Evolutionary conservation across 345 rosid genomes (phyloP), one percentile per base, ranked within the genome.

Genomic region (Iberis pinnata): DNA sequence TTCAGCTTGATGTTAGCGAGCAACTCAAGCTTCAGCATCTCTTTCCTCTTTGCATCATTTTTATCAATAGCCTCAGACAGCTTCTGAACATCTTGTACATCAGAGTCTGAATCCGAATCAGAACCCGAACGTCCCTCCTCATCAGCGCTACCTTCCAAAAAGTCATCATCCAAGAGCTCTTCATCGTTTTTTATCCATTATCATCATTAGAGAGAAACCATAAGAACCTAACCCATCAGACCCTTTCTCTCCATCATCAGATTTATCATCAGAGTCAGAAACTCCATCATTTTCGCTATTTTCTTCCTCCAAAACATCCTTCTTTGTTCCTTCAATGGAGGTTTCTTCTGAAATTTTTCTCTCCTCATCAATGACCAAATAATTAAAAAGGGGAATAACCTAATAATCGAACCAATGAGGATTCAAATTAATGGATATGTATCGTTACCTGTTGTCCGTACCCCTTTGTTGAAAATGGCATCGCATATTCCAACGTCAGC

Each of bases 1-100:
- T 53, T 82, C 96, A 45, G 49, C 53, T 64, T 64, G 53, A 77
- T 83, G 60, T 71, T 72, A 10, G 78, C 71, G 31, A 46, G 53
- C 69, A 78, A 37, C 58, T 85, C 98, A n/a, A 15, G 61, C 76
- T 6, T 61, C 71, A 35, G 94, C 95, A 3, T 77, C 90, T 65
- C 58, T 69, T 76, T 56, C 54, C 69, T 70, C 73, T 61, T 70
- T 18, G 31, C 75, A 45, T 58, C 54, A 44, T 52, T 50, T 37
- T 27, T 50, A 66, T 92, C 96, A 53, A 92, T 63, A 25, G 73
- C 70, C 25, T 49, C 54, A 6, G 98, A 71, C 61, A 63, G 50
- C 56, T 41, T 61, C 73, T 75, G 80, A 47, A 83, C 65, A 72
- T 85, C 83, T 13, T 61, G 61, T 39, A 7, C 77, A 60, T 86